Percentiles rank a stretch among this genome's conserved stretches.
Evolutionary conservation across 2,329 filamentous ascomycete genomes (phyloP).

Genomic region (Colletotrichum sp.): DNA sequence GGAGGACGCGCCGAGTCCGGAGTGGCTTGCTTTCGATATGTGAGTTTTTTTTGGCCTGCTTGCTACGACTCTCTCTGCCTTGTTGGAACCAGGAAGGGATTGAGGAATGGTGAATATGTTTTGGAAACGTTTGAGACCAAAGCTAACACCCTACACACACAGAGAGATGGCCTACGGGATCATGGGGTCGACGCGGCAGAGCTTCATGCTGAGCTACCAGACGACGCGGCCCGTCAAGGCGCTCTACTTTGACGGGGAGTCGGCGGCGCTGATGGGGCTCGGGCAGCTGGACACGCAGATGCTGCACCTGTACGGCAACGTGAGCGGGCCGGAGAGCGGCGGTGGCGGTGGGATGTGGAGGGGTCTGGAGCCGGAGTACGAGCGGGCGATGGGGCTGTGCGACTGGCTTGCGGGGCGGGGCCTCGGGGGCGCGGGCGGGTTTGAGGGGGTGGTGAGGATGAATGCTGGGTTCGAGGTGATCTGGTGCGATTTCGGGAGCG

Average conservation of each 20-base stretch:
- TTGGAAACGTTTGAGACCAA: too few species aligned
- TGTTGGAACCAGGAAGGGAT: too few species aligned
- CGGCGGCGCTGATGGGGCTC: conserved; percentile 48
- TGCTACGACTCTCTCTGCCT: neutral
- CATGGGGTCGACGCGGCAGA: conserved; percentile 47
- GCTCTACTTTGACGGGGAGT: conserved; percentile 56
- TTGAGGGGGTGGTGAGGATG: conserved; percentile 55
- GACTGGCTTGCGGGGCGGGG: conserved; percentile 43
- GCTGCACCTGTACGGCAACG: conserved; percentile 52
- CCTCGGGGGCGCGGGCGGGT: conserved; percentile 49
- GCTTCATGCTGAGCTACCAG: conserved; percentile 53
- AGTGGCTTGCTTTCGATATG: conserved; percentile 57
- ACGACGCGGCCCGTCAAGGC: conserved; percentile 44
- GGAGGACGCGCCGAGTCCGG: conserved; percentile 47
- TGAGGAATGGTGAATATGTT: too few species aligned
- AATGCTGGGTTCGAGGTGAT: conserved; percentile 57
- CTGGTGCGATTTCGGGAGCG: conserved; percentile 54
- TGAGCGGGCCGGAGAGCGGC: conserved; percentile 33
- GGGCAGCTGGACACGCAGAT: conserved; percentile 54
- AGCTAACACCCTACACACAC: neutral
- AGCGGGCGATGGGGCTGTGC: conserved; percentile 49
- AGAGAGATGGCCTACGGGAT: conserved; percentile 58
- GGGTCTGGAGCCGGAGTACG: conserved; percentile 49
- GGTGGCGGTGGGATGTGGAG: conserved; percentile 26
- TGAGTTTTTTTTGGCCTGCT: conserved; percentile 20